Base-by-base conservation (phyloP, 768 basidiomycete genomes). In the Suillus ampliporus region DNA sequence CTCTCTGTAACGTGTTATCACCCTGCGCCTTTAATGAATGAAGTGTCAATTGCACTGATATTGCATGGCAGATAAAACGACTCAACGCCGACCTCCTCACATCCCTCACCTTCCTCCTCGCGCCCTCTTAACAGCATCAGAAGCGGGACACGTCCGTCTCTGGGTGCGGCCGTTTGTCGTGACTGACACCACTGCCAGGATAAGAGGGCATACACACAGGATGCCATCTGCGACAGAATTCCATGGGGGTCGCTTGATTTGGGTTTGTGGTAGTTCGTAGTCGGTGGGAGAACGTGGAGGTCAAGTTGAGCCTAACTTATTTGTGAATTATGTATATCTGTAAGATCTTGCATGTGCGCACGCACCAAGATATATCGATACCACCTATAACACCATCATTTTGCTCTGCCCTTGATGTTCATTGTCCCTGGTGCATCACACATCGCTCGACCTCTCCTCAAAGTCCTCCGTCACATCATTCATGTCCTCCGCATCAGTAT, bases 11-110 rank as follows among this genome's bases (percentile, higher is more conserved):
- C 82, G 34, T 81, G 87, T 14, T 96, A 89, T 68, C 97, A 98
- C 68, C 87, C 92, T 28, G 92, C 97, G 4, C 96, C 95, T 4
- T 92, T 94, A 2, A 83, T 95, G 26, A 95, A 91, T 65, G 96
- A 97, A 67, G 89, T 97, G 10, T 90, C 95, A 6, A 85, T 92
- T 31, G 87, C 97, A 3, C 56, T 31, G 48, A 19, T 40, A 17
- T 17, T 3, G 37, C 3, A 19, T 17, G 23, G 26, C 69, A 95
- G 92, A 82, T 91, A 38, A 96, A 97, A 72, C 84, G 87, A 15
- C 80, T 96, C 28, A 95, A 95, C 63, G 82, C 85, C 60, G 94
- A 95, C 67, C 80, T 96, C 53, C 82, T 96, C 28, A 85, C 91
- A 6, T 83, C 82, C 40, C 72, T 97, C n/a, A 74, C 82, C 13